Base-by-base conservation (phyloP, 2,329 filamentous ascomycete species). In the Aspergillus sp. region DNA sequence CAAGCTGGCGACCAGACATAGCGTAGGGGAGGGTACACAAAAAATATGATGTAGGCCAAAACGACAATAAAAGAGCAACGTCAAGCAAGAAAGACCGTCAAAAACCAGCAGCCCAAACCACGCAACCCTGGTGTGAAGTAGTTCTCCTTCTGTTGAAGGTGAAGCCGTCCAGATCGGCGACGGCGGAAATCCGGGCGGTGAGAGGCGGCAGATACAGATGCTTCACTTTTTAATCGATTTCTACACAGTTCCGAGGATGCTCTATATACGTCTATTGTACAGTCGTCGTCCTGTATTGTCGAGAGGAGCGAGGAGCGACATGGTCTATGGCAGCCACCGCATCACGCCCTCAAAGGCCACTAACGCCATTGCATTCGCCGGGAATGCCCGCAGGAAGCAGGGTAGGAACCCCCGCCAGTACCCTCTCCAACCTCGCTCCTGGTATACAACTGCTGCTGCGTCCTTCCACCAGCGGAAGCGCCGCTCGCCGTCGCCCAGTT, bases 371-470 rank as follows among this genome's bases (percentile, higher is more conserved):
- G 90, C 93, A 73, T 97, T 97, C 27, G 93, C 91, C 9, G 93
- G 93, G 66, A 97, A 97, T 3, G 93, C 93, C 54, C 93, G 76
- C 63, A 97, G 65, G 64, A 97, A 95, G 65, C 91, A 97, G 2
- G 93, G 93, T 61, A 94, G 61, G 61, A 98, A 98, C 0, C 93
- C 93, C 56, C 93, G 79, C 84, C 89, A 97, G 66, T 89, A 97
- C 0, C 89, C 93, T 63, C 70, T 85, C 70, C 71, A 81, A 1
- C 93, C 93, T 42, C 71, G 71, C 63, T 96, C 89, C 42, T 73
- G 73, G 59, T 86, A 94, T 1, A 97, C 85, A 0, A 85, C 79
- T 44, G 64, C 73, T 0, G 87, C 91, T 0, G 91, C 93, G 56
- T 91, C 81, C 62, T 76, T 81, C 93, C 93, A 97, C 43, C 76